Base-by-base conservation (phyloP, 2,329 filamentous ascomycete species). In the Aureobasidium sp. region DNA sequence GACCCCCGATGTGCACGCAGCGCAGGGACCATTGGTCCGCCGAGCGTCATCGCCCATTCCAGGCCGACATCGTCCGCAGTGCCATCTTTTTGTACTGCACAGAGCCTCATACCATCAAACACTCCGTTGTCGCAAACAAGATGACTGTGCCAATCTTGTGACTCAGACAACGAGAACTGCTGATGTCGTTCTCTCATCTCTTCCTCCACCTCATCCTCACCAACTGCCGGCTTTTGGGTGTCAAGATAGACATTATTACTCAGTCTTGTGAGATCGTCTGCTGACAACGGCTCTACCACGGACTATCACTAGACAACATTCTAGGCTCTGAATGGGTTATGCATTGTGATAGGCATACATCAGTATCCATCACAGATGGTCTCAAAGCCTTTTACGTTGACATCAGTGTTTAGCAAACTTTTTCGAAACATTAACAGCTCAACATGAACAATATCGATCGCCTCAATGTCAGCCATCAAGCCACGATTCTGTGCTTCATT, bases 21-120 rank as follows among this genome's bases (percentile, higher is more conserved):
- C 21, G 53, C 53, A 57, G 30, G 39, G 53, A 32, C 53, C 53
- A 57, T 32, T 34, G 39, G 21, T 14, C 36, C 53, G 25, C 37
- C 50, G 36, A 45, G 39, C 53, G 53, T 57, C 41, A 57, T 57
- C 34, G 37, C 53, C 36, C 27, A 16, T 41, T 42, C 41, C n/a
- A n/a, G 39, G 53, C 53, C 53, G 53, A 45, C 41, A 57, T 57
- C 53, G 53, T 57, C 37, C 30, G 37, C 36, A 42, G 37, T 13
- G 37, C 36, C 50, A 27, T 42, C 14, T 25, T 41, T 51, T 39
- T 51, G 49, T 51, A 39, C 21, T 37, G 32, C 49, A 41, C 50
- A 42, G 50, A 54, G 50, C 50, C 50, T 42, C 50, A 54, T 54
- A 54, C 50, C 50, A 54, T 16, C n/a, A 27, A 32, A 54, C 8